phyloP scores from a whole-genome alignment of 2,329 filamentous ascomycete genomes.

The Aspergillus quadrilineatus region DNA sequence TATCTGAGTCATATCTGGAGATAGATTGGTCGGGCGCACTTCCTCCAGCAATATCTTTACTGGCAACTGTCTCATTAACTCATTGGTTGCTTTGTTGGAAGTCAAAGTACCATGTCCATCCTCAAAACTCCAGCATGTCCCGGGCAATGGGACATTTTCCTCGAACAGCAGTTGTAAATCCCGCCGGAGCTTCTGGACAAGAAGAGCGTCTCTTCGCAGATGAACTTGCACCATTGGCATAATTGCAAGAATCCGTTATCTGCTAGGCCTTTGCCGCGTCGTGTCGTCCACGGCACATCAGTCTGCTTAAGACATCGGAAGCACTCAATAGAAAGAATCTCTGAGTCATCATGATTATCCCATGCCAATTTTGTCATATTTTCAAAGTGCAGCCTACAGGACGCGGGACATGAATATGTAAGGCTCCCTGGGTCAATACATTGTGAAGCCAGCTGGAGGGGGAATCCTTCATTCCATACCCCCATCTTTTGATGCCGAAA shows the following conservation, averaged over 20 bases:
- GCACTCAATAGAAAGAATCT: background rate
- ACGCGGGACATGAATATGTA: background rate
- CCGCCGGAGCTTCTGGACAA: background rate
- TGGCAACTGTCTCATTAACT: background rate
- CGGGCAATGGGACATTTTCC: background rate
- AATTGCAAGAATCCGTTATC: background rate
- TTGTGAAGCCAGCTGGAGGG: background rate
- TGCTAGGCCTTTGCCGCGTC: background rate
- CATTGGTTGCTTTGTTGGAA: background rate
- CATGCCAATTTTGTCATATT: background rate
- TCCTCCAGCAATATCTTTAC: background rate
- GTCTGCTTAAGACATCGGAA: background rate
- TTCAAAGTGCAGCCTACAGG: background rate
- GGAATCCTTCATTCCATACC: background rate
- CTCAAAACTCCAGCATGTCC: background rate
- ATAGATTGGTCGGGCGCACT: background rate
- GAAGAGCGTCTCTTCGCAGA: background rate
- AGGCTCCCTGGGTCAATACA: background rate
- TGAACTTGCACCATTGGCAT: background rate
- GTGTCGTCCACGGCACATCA: background rate
- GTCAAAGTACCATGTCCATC: background rate
- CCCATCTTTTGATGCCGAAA: background rate
- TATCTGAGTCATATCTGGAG: background rate
- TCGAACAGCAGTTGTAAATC: background rate
- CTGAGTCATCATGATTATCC: background rate